Conservation (phyloP, 2,329 filamentous ascomycete genomes). For the Ceratocystis colombiana region DNA sequence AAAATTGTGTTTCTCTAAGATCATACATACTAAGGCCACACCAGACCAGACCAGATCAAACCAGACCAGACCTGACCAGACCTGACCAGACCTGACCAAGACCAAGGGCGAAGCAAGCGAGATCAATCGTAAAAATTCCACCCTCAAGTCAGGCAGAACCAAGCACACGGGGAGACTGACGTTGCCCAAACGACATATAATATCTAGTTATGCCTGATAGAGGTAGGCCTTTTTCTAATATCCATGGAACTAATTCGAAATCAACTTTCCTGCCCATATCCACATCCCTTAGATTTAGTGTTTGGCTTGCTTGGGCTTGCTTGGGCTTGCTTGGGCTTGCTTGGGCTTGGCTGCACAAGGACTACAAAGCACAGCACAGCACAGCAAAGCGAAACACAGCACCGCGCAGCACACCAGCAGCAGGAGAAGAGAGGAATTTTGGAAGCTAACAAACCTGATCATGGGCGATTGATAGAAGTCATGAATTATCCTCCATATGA, state of each 20-base stretch:
- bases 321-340: too few species aligned
- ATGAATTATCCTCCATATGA: slow-evolving; percentile 21
- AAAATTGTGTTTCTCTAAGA: slow-evolving; percentile 13
- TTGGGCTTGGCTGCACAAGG: too few species aligned
- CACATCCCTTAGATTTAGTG: neutral
- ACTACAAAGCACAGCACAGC: too few species aligned
- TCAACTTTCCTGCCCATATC: neutral
- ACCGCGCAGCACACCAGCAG: neutral
- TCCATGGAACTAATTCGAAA: neutral
- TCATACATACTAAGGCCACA: slow-evolving; percentile 16
- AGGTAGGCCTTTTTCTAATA: slow-evolving; percentile 12
- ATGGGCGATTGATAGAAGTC: slow-evolving; percentile 8
- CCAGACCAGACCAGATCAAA: neutral
- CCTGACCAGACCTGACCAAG: too few species aligned
- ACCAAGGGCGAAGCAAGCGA: neutral
- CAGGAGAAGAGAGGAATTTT: neutral
- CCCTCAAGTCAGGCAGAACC: neutral
- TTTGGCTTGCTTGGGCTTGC: too few species aligned
- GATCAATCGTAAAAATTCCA: neutral
- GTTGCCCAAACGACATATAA: slow-evolving; percentile 5
- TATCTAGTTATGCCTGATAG: slow-evolving; percentile 18
- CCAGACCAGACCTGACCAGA: too few species aligned
- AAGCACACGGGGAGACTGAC: slow-evolving; percentile 6
- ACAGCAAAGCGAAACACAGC: too few species aligned
- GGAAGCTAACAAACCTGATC: slow-evolving; percentile 3